Evolutionary conservation across 805 yeast species (phyloP), one percentile per base, ranked within the genome.

Genomic region (Wickerhamomyces alni): DNA sequence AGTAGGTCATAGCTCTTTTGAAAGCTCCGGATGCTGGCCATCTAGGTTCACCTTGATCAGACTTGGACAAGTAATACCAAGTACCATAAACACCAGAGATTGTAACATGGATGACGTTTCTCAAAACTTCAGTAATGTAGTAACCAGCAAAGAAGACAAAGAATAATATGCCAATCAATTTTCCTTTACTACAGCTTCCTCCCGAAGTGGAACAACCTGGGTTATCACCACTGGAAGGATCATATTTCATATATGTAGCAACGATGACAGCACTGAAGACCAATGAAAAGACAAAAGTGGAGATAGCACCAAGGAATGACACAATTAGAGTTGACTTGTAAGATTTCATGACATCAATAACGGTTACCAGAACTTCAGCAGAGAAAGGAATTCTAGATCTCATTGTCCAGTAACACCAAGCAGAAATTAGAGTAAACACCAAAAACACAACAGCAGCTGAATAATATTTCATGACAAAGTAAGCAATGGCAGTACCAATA

Each of bases 1-100:
- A 86, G 57, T 80, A 83, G 4, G 95, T 83, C 61, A 86, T 60
- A 1, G 95, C 87, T 48, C 95, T 72, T 52, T 69, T 76, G 48
- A 88, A 77, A 2, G 96, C 81, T 3, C 93, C 88, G 44, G 80
- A 65, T 1, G 94, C 93, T 3, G 95, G 91, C 67, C 74, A 72
- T 51, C 57, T 70, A 25, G 96, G 95, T 66, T 76, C 81, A 3
- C 88, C 88, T 57, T 82, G 82, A 56, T 81, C 87, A 11, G 87
- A 75, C 40, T 70, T 69, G 16, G 83, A 74, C 60, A 84, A 73
- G 61, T 87, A 89, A 61, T 86, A 88, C 96, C 97, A 89, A 8
- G 91, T 75, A 9, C 96, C 96, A 57, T 75, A 89, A 16, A 87
- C 77, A 19, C 95, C 95, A 18, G 91, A 72, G 35, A 87, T 79